Percentiles rank a stretch among this genome's conserved stretches.
Evolutionary conservation across 345 rosid genomes (phyloP).

Genomic region (Limnanthes douglasii): DNA sequence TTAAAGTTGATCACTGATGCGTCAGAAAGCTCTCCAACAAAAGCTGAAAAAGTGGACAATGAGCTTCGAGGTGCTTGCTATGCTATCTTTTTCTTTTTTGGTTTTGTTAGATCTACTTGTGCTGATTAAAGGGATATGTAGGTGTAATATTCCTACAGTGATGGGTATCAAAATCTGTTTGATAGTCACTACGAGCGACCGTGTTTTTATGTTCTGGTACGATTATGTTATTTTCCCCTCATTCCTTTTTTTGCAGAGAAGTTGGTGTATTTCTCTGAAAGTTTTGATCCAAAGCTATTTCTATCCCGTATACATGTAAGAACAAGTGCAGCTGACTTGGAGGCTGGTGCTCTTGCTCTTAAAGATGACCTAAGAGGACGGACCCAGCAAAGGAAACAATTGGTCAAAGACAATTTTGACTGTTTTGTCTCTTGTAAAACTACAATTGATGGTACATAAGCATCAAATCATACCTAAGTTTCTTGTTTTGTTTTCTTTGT

Average conservation of each 20-base stretch:
- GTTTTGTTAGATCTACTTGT: background rate
- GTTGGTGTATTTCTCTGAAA: constrained; percentile 75
- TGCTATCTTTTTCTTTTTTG: constrained; percentile 2
- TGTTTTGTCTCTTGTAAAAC: constrained; percentile 99
- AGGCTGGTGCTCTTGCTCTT: constrained; percentile 83
- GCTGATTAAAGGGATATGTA: no score
- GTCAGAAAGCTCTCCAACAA: constrained; percentile 48
- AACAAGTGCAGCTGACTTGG: constrained; percentile 79
- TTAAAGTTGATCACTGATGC: constrained; percentile 68
- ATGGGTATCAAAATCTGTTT: no score
- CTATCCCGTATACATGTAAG: constrained; percentile 77
- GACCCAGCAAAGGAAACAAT: constrained; percentile 79
- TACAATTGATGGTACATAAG: constrained; percentile 81
- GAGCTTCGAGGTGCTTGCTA: constrained; percentile 65
- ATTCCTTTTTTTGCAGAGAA: constrained; percentile 47
- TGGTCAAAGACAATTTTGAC: constrained; percentile 95
- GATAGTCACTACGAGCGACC: background rate
- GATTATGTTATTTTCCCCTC: no score
- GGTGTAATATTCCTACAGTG: no score
- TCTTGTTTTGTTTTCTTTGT: constrained; percentile 6
- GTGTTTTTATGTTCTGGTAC: no score
- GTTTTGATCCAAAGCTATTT: constrained; percentile 83
- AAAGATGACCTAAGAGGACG: constrained; percentile 93
- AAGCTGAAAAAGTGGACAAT: constrained; percentile 46
- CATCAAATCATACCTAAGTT: constrained; percentile 3